phyloP scores from a whole-genome alignment of 176 grass and related monocot genomes.

The Phyllostachys edulis region DNA sequence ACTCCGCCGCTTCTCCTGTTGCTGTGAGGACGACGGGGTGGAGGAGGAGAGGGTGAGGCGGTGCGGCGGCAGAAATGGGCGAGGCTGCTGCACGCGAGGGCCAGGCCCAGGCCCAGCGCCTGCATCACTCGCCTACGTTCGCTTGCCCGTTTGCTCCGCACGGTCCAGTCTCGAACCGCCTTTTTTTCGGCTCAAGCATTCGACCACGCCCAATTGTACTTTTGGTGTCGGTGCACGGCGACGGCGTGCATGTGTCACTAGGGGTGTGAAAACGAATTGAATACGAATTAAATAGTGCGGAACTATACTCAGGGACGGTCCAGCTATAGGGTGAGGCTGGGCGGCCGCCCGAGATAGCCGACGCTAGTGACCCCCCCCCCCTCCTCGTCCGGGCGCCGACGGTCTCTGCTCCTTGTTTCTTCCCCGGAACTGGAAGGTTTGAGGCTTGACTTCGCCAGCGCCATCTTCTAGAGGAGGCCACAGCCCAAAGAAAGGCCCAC shows the following conservation, averaged over 20 bases:
- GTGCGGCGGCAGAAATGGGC: neutral
- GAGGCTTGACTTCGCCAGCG: too few relatives aligned
- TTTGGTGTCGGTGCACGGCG: neutral
- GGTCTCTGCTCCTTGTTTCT: too few relatives aligned
- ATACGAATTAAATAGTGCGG: too few relatives aligned
- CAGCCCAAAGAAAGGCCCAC: too few relatives aligned
- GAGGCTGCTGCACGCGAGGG: neutral
- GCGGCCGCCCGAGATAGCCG: too few relatives aligned
- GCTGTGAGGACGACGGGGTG: neutral
- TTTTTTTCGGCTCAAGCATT: neutral
- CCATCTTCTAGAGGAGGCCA: too few relatives aligned
- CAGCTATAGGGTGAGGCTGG: too few relatives aligned
- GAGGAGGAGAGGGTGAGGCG: slow-evolving; percentile 9
- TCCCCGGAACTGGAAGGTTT: too few relatives aligned
- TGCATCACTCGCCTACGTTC: neutral
- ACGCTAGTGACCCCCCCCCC: too few relatives aligned
- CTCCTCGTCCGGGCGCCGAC: too few relatives aligned
- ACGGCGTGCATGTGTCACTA: neutral
- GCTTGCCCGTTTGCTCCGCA: neutral
- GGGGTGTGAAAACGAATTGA: too few relatives aligned
- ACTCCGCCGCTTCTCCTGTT: neutral
- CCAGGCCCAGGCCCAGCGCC: slow-evolving; percentile 16
- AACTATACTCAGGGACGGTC: too few relatives aligned
- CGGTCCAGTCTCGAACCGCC: neutral
- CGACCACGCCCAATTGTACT: neutral